phyloP scores from a whole-genome alignment of 768 basidiomycete genomes.

The Phylloporus arenicola region DNA sequence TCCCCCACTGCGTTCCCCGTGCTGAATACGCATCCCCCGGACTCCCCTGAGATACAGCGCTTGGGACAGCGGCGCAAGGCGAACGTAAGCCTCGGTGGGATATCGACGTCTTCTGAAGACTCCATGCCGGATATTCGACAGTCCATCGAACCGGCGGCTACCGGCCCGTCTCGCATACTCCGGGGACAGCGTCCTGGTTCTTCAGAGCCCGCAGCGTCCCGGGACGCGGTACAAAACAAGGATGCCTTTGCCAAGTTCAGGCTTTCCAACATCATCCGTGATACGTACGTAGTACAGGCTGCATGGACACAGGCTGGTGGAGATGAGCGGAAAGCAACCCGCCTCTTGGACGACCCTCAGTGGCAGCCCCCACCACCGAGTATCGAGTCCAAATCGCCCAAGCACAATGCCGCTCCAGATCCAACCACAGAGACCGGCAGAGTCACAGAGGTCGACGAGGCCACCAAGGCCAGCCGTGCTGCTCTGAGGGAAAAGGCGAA shows the following conservation, averaged over 20 bases:
- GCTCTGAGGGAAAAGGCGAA: slow-evolving; percentile 72
- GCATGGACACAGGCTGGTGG: slow-evolving; percentile 63
- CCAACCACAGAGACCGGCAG: slow-evolving; percentile 43
- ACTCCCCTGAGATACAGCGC: slow-evolving; percentile 56
- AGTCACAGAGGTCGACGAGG: slow-evolving; percentile 69
- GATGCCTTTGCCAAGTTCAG: slow-evolving; percentile 51
- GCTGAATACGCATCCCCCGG: slow-evolving; percentile 28
- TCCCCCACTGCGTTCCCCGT: slow-evolving; percentile 31
- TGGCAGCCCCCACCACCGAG: slow-evolving; percentile 42
- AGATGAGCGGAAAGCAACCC: slow-evolving; percentile 57
- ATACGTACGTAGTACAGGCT: slow-evolving; percentile 41
- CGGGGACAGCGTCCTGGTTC: slow-evolving; percentile 39
- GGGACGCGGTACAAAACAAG: slow-evolving; percentile 16
- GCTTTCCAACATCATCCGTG: slow-evolving; percentile 51
- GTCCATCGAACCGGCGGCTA: slow-evolving; percentile 40
- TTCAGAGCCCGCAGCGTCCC: slow-evolving; percentile 28
- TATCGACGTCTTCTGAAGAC: slow-evolving; percentile 66
- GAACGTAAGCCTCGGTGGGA: slow-evolving; percentile 34
- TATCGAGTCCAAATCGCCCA: slow-evolving; percentile 15
- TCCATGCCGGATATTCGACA: slow-evolving; percentile 48
- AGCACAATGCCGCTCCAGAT: slow-evolving; percentile 12
- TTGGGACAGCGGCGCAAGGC: slow-evolving; percentile 44
- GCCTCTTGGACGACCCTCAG: slow-evolving; percentile 48
- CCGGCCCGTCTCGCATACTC: slow-evolving; percentile 42
- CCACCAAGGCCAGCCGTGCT: slow-evolving; percentile 58